Base-by-base conservation (phyloP, 176 grass and related monocot species). In the Juncus effusus region DNA sequence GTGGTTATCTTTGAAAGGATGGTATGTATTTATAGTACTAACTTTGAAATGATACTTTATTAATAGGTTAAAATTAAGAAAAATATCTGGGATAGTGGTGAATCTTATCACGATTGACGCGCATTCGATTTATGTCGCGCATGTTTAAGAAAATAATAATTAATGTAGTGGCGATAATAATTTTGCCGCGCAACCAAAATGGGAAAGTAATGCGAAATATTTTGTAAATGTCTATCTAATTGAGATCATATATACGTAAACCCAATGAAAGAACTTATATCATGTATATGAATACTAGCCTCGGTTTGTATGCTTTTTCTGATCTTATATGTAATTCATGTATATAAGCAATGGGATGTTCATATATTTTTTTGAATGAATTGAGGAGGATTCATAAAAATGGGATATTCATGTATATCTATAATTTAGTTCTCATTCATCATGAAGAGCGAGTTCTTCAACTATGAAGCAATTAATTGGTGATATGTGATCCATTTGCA, bases 11-110 rank as follows among this genome's bases (percentile, higher is more conserved):
- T 10, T 47, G 47, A 44, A 19, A 71, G 40, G 54, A 45, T 42
- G 53, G 12, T 42, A 28, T 37, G n/a, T 71, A 71, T 71, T 71
- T 71, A 71, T 71, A 59, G 67, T 58, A 59, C 38, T 5, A 58
- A 59, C 67, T 57, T 70, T 56, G 40, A 40, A 70, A 28, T 51
- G 19, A 28, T 10, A 16, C 36, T 13, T 71, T 40, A 59, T 44
- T 58, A 44, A 71, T 71, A 71, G 54, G 54, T 57, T 54, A 58
- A 58, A 70, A 70, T 19, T 45, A 40, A 44, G 67, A 71, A 56
- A 71, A 59, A 59, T 71, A 71, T 71, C 54, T 12, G 16, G 37
- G 51, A 71, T 71, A 40, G 39, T 44, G 67, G 54, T 7, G 67
- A 71, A 71, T 71, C 67, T 71, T 38, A 71, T 40, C 53, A 55